Evolutionary conservation across 164 flowering plant genomes (phyloP).

Genomic region (Cinnamomum micranthum): DNA sequence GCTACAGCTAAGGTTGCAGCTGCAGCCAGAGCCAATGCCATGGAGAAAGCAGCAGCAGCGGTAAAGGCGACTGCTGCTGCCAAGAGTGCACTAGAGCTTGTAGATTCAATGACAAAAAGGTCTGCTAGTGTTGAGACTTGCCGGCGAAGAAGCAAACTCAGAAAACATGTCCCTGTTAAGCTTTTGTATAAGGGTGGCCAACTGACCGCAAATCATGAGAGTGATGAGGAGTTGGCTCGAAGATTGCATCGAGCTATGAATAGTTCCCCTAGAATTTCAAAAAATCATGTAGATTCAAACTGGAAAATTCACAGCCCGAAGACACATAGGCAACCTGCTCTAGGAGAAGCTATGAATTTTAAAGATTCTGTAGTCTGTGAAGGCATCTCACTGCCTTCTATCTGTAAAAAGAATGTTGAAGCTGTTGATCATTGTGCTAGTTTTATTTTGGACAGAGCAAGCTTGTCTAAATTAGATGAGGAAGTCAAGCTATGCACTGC

Average conservation of each 20-base stretch:
- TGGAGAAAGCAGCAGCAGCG: slow-evolving; percentile 79
- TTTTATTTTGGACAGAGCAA: slow-evolving; percentile 16
- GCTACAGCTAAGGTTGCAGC: slow-evolving; percentile 63
- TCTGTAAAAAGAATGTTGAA: slow-evolving; percentile 31
- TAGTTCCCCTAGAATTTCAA: slow-evolving; percentile 75
- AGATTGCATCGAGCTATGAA: slow-evolving; percentile 69
- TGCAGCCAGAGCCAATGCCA: slow-evolving; percentile 74
- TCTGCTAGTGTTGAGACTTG: slow-evolving; percentile 27
- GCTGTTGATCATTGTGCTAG: slow-evolving; percentile 27
- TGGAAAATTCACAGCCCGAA: slow-evolving; percentile 41
- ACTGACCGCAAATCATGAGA: slow-evolving; percentile 27
- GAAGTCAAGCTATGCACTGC: slow-evolving; percentile 20
- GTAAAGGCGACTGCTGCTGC: slow-evolving; percentile 80
- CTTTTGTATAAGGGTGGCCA: slow-evolving; percentile 56
- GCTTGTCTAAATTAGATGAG: slow-evolving; percentile 25
- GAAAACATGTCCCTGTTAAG: slow-evolving; percentile 75
- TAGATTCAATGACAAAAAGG: slow-evolving; percentile 47
- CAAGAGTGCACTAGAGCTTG: slow-evolving; percentile 71
- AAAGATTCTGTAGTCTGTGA: slow-evolving; percentile 29
- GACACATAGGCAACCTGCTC: slow-evolving; percentile 34
- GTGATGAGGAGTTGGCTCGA: slow-evolving; percentile 80
- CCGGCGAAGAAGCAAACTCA: slow-evolving; percentile 51
- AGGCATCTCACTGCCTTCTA: slow-evolving; percentile 20
- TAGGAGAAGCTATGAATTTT: slow-evolving; percentile 26
- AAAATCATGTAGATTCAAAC: slow-evolving; percentile 37